Evolutionary conservation across 2,329 filamentous ascomycete genomes (phyloP).

Genomic region (Aureobasidium sp.): DNA sequence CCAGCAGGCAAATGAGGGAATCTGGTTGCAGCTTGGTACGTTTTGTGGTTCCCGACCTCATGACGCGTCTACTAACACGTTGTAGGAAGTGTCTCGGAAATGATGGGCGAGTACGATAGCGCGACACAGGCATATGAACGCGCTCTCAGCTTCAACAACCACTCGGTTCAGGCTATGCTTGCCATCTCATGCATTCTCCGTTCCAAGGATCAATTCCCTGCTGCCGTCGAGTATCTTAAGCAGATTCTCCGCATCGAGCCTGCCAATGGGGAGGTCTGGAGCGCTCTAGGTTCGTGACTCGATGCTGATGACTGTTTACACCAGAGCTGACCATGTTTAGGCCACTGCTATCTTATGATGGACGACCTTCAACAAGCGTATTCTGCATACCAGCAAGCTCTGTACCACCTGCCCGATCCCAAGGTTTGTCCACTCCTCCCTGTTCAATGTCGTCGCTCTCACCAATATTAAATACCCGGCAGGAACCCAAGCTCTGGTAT

Average conservation of each 20-base stretch:
- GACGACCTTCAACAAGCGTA: slow-evolving; percentile 96
- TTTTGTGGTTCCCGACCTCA: slow-evolving; percentile 9
- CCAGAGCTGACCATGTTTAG: slow-evolving; percentile 35
- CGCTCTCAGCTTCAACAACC: slow-evolving; percentile 76
- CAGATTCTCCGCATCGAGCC: slow-evolving; percentile 83
- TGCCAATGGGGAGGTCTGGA: slow-evolving; percentile 92
- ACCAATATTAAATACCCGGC: slow-evolving; percentile 9
- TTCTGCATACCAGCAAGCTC: slow-evolving; percentile 87
- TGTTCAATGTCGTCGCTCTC: background rate
- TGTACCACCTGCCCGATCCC: slow-evolving; percentile 86
- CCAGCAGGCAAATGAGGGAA: slow-evolving; percentile 68
- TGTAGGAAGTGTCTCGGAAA: slow-evolving; percentile 73
- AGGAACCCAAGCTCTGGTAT: slow-evolving; percentile 98
- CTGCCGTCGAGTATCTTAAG: slow-evolving; percentile 87
- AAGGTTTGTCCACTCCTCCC: slow-evolving; percentile 53
- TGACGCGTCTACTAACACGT: slow-evolving; percentile 9
- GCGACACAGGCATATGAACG: slow-evolving; percentile 87
- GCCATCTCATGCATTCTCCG: slow-evolving; percentile 87
- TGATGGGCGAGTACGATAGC: slow-evolving; percentile 80
- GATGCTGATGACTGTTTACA: background rate
- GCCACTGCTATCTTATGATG: slow-evolving; percentile 99
- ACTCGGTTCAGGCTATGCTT: slow-evolving; percentile 86
- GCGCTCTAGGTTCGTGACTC: slow-evolving; percentile 66
- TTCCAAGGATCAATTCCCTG: slow-evolving; percentile 85
- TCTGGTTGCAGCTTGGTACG: slow-evolving; percentile 91